A percentile compares a stretch with the other conserved stretches of the same genome.
Conservation (phyloP, 371 early-diverging fungal species). For the Actinomortierella wolfii region DNA sequence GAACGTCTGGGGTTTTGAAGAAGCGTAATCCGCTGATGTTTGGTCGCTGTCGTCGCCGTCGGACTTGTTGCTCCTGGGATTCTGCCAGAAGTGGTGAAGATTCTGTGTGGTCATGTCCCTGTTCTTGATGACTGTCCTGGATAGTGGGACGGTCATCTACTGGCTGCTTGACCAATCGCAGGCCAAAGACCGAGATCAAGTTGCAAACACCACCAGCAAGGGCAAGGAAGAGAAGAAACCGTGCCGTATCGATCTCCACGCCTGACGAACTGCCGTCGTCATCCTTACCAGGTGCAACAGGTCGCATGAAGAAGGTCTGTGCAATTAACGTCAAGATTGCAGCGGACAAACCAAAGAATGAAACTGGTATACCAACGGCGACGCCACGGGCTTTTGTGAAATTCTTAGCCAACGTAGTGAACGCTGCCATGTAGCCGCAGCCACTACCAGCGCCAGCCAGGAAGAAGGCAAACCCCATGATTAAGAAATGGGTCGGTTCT, state of each 20-base stretch:
- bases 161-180: background rate
- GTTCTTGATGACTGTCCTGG: background rate
- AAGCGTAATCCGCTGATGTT: conserved; percentile 27
- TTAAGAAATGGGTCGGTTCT: conserved; percentile 16
- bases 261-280: background rate
- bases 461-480: conserved; percentile 17
- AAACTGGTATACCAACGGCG: conserved; percentile 36
- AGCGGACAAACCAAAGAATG: conserved; percentile 39
- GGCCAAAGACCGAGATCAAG: conserved; percentile 11
- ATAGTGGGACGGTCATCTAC: background rate
- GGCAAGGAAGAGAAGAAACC: conserved; percentile 29
- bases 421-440: conserved; percentile 38
- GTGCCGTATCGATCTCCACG: conserved; percentile 20
- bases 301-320: conserved; percentile 19
- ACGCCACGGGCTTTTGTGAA: conserved; percentile 21
- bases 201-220: conserved; percentile 21
- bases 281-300: background rate
- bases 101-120: background rate
- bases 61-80: background rate
- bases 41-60: background rate
- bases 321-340: conserved; percentile 22
- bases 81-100: background rate
- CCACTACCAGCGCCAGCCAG: conserved; percentile 32
- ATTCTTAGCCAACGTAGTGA: conserved; percentile 32
- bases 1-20: conserved; percentile 31